Evolutionary conservation across 2,329 filamentous ascomycete genomes (phyloP).

Genomic region (Orbilia quercus): DNA sequence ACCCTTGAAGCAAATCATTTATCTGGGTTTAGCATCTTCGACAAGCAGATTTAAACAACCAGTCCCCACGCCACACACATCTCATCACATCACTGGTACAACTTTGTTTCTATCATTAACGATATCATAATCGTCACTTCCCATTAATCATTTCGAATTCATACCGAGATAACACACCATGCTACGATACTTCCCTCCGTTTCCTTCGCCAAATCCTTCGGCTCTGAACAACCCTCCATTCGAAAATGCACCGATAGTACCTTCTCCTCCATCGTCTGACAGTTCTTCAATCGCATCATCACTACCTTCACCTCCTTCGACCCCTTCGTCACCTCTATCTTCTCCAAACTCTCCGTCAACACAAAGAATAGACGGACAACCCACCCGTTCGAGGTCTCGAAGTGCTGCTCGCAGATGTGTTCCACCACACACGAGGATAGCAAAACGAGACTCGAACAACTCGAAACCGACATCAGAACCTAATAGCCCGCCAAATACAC

Average conservation of each 20-base stretch:
- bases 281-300: constrained; percentile 30
- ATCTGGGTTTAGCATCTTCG: constrained; percentile 11
- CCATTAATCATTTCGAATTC: not conserved
- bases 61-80: too few relatives aligned
- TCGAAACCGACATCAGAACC: constrained; percentile 15
- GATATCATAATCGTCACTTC: not conserved
- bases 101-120: not conserved
- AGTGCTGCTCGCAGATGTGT: constrained; percentile 40
- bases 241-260: constrained; percentile 34
- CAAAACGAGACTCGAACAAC: constrained; percentile 47
- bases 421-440: constrained; percentile 48
- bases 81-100: too few relatives aligned
- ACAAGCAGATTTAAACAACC: too few relatives aligned
- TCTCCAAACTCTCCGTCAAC: constrained; percentile 29
- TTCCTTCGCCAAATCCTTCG: constrained; percentile 51
- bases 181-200: constrained; percentile 49
- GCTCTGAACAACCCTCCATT: constrained; percentile 25
- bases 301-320: constrained; percentile 25
- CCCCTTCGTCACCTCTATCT: constrained; percentile 23
- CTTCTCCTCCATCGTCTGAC: constrained; percentile 40
- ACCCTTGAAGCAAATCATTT: constrained; percentile 8
- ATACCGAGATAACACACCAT: constrained; percentile 18
- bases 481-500: constrained; percentile 34
- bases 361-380: constrained; percentile 7
- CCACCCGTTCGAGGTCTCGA: constrained; percentile 43